Base-by-base conservation (phyloP, 1,139 yeast genomes). In the Saccharomyces hybrid region DNA sequence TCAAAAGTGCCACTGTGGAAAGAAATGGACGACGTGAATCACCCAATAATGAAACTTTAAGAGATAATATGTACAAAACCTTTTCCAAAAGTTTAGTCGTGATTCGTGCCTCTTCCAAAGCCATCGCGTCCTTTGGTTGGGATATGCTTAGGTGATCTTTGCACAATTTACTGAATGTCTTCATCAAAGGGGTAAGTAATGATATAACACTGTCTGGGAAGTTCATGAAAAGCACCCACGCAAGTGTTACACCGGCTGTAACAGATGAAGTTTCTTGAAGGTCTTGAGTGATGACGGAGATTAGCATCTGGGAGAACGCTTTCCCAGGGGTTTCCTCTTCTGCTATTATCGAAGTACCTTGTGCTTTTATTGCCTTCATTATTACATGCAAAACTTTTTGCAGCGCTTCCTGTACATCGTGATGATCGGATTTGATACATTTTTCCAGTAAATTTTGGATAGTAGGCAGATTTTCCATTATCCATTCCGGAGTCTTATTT, bases 11-110 rank as follows among this genome's bases (percentile, higher is more conserved):
- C 53, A 93, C 76, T 7, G 91, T 75, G 0, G 96, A 85, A 60
- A 95, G 73, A 67, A 91, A 95, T 25, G 89, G 84, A 52, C 99
- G 80, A 56, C 99, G 80, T 66, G 95, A 97, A 61, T 95, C 99
- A 1, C 96, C 98, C 29, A 95, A 75, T 32, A 81, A 79, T 0
- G 96, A 82, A 14, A 95, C 88, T 63, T 97, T 80, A 76, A 82
- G 79, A 0, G 96, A 84, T 1, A 91, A 83, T 54, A 93, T 79
- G 59, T 85, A 85, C 52, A 95, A 75, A 31, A 89, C 81, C 68
- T 86, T 86, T 60, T 87, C 90, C 52, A 91, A 73, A 23, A 91
- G 73, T 57, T 81, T 81, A 0, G 95, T 85, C 0, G 93, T 85
- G 78, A 86, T 84, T 63, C 81, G 84, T 5, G 91, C 87, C 64